Base-by-base conservation (phyloP, 768 basidiomycete species). In the Suillus subalutaceus region DNA sequence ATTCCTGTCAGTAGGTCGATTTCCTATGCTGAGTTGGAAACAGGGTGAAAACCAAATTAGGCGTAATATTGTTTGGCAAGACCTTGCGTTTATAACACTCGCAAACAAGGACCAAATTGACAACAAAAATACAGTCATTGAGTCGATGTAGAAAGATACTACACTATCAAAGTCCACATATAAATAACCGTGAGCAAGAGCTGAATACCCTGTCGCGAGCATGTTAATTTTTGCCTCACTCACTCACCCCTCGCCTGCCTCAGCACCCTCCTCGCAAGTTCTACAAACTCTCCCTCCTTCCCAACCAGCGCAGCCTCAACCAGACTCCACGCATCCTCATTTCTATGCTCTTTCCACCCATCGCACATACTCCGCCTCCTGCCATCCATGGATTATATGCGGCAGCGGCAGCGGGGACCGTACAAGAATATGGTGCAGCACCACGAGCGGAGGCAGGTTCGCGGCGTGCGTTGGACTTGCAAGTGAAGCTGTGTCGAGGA, bases 341-440 rank as follows among this genome's bases (percentile, higher is more conserved):
- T 88, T 2, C 88, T 82, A 72, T 98, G 97, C 74, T 97, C 96
- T 66, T n/a, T 94, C 91, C 15, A 99, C 84, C 96, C 96, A 99
- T 53, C 93, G 87, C 59, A 97, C 93, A 76, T 99, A 99, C 80
- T 99, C 97, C 4, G 91, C 85, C 74, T 98, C 95, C 65, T 93
- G 91, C 97, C 97, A 99, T 0, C 92, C 91, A 73, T 98, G 95
- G 64, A 95, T 77, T 59, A 86, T 84, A 75, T 99, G 94, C 12
- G 97, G 97, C 46, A 99, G 83, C 6, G 91, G 86, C 63, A 94
- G 83, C 0, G 92, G 90, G 2, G 94, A 94, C 12, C 94, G 89
- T 32, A 99, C 96, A 41, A 97, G 83, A 71, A 97, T 91, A 69
- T 97, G 91, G 73, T 99, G 96, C 18, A 98, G 80, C 18, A 99